Conservation (phyloP, 2,329 filamentous ascomycete genomes). For the Fusarium mundagurra region DNA sequence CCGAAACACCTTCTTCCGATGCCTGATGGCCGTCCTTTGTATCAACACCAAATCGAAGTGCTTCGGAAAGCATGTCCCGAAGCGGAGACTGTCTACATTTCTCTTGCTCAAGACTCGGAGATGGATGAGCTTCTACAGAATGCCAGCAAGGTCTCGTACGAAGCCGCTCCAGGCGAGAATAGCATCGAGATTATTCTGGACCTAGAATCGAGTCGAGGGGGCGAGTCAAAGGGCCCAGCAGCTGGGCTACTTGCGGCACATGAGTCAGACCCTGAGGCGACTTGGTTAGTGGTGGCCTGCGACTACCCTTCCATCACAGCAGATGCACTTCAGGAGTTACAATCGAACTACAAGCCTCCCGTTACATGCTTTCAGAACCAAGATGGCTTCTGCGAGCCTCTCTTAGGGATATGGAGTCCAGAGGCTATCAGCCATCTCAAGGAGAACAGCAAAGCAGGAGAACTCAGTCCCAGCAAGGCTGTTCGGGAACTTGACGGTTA, state of each 20-base stretch:
- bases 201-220: neutral
- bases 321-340: rapidly evolving
- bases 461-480: neutral
- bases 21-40: neutral
- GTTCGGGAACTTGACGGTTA: neutral
- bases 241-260: neutral
- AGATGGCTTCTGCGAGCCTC: neutral
- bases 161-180: rapidly evolving
- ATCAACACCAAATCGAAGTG: neutral
- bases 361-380: neutral
- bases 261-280: neutral
- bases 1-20: neutral
- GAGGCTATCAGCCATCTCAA: neutral
- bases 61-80: neutral
- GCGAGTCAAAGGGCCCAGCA: neutral
- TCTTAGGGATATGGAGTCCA: neutral
- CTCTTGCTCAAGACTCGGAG: neutral
- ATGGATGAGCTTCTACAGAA: neutral
- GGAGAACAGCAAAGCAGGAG: neutral
- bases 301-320: neutral
- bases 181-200: neutral
- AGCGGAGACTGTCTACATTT: neutral
- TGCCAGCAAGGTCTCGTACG: rapidly evolving
- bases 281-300: neutral
- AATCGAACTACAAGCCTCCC: rapidly evolving